Percentiles rank a stretch among this genome's conserved stretches.
phyloP scores from a whole-genome alignment of 2,329 filamentous ascomycete species.

The Alternaria sp. region DNA sequence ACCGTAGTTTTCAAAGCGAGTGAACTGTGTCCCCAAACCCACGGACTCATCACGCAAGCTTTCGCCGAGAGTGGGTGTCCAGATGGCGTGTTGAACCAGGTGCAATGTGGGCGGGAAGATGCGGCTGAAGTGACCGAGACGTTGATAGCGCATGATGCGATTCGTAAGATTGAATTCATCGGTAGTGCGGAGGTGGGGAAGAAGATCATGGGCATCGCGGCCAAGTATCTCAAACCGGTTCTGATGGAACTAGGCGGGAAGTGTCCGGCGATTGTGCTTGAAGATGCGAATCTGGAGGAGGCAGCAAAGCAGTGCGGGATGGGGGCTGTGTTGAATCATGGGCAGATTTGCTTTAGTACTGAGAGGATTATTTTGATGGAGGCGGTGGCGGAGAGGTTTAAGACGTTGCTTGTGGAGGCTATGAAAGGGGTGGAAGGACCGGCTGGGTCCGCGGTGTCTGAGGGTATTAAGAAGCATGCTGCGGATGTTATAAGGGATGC shows the following conservation, averaged over 20 bases:
- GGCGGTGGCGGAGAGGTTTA: constrained; percentile 60
- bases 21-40: constrained; percentile 35
- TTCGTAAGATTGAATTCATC: constrained; percentile 74
- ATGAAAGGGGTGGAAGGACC: constrained; percentile 50
- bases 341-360: constrained; percentile 87
- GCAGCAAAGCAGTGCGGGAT: constrained; percentile 29
- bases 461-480: constrained; percentile 38
- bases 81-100: constrained; percentile 72
- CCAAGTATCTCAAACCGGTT: constrained; percentile 76
- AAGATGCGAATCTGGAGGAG: constrained; percentile 68
- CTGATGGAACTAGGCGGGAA: constrained; percentile 85
- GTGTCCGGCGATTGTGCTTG: constrained; percentile 75
- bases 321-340: constrained; percentile 46
- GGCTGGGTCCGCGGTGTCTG: constrained; percentile 44
- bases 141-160: constrained; percentile 71
- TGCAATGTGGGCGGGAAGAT: constrained; percentile 64
- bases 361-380: constrained; percentile 72
- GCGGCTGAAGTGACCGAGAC: constrained; percentile 71
- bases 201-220: constrained; percentile 71
- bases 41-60: constrained; percentile 23
- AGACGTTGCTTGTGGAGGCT: constrained; percentile 50
- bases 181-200: constrained; percentile 75
- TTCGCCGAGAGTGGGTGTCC: constrained; percentile 71
- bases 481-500: constrained; percentile 50
- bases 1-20: constrained; percentile 36